These are phyloP conservation scores for Volvox carteri DNA, from an alignment of 163 green algal genomes.

Conservation along the genomic window DNA sequence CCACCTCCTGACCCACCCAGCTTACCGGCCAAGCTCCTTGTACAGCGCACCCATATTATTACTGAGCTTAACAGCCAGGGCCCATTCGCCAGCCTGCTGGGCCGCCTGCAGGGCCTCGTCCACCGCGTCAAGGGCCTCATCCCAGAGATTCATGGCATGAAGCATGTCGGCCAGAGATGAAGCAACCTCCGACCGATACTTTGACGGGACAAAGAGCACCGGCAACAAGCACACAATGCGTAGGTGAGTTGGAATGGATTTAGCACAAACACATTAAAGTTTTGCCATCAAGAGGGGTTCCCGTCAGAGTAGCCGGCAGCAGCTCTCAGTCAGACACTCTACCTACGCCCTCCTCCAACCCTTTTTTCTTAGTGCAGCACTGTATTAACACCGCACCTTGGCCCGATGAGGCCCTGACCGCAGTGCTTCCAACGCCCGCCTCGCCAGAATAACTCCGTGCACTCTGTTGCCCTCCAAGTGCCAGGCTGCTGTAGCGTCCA, in stretches of 20 bases:
- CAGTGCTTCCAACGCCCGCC: constrained; percentile 19
- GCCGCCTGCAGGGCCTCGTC: constrained; percentile 5
- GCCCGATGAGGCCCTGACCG: background rate
- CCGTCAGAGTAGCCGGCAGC: too few relatives aligned
- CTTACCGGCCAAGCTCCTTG: constrained; percentile 41
- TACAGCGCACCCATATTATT: constrained; percentile 49
- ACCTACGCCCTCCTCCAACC: too few relatives aligned
- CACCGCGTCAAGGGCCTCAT: constrained; percentile 39
- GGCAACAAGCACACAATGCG: too few relatives aligned
- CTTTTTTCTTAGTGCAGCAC: background rate
- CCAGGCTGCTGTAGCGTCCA: constrained; percentile 31
- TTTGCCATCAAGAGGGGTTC: too few relatives aligned
- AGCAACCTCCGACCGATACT: constrained; percentile 39
- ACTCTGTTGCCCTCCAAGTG: constrained; percentile 19
- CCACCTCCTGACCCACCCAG: background rate
- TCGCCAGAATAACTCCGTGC: background rate
- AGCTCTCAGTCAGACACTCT: too few relatives aligned
- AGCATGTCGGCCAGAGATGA: constrained; percentile 50
- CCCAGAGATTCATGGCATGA: constrained; percentile 16
- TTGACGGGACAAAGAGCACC: background rate
- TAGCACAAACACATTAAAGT: too few relatives aligned
- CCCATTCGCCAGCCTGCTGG: constrained; percentile 11
- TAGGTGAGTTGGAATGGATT: too few relatives aligned
- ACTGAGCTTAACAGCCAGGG: constrained; percentile 37
- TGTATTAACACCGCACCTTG: constrained; percentile 10